Percentiles rank a stretch among this genome's conserved stretches.
phyloP scores from a whole-genome alignment of 768 basidiomycete species.

The Clitopilus hobsonii region DNA sequence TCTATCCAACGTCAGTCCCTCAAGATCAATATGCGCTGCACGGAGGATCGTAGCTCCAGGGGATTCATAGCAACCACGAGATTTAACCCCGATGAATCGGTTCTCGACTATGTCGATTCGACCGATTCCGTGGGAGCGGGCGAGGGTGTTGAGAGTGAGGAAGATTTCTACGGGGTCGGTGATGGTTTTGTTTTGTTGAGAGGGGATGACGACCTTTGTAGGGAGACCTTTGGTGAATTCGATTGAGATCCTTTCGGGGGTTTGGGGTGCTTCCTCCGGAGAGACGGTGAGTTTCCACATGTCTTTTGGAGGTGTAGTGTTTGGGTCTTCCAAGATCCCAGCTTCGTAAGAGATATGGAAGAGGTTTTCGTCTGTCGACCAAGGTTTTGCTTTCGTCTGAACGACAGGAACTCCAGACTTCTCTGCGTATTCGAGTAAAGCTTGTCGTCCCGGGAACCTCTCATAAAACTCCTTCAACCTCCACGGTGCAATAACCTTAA shows the following conservation, averaged over 20 bases:
- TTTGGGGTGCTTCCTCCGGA: slow-evolving; percentile 75
- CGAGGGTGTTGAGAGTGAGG: slow-evolving; percentile 84
- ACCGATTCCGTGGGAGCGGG: slow-evolving; percentile 92
- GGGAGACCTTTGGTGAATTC: slow-evolving; percentile 89
- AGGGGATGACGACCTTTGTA: slow-evolving; percentile 67
- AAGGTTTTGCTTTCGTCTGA: slow-evolving; percentile 95
- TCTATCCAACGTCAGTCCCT: slow-evolving; percentile 96
- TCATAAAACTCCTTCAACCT: slow-evolving; percentile 96
- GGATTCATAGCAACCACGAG: slow-evolving; percentile 98
- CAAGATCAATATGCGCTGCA: slow-evolving; percentile 91
- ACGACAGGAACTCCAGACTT: slow-evolving; percentile 87
- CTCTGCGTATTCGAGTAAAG: slow-evolving; percentile 85
- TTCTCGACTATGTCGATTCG: slow-evolving; percentile 99
- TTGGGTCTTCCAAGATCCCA: slow-evolving; percentile 96
- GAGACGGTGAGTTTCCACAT: slow-evolving; percentile 98
- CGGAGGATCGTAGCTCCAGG: slow-evolving; percentile 96
- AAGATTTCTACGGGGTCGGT: slow-evolving; percentile 97
- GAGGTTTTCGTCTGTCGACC: slow-evolving; percentile 99
- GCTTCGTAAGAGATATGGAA: slow-evolving; percentile 99
- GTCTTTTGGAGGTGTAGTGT: slow-evolving; percentile 88
- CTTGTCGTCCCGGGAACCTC: slow-evolving; percentile 93
- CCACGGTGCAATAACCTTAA: slow-evolving; percentile 99
- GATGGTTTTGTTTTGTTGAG: slow-evolving; percentile 46
- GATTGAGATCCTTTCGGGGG: slow-evolving; percentile 76
- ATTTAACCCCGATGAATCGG: slow-evolving; percentile 98